Evolutionary conservation across 225 moss, liverwort and hornwort species (phyloP).

Genomic region (Climacium dendroides): DNA sequence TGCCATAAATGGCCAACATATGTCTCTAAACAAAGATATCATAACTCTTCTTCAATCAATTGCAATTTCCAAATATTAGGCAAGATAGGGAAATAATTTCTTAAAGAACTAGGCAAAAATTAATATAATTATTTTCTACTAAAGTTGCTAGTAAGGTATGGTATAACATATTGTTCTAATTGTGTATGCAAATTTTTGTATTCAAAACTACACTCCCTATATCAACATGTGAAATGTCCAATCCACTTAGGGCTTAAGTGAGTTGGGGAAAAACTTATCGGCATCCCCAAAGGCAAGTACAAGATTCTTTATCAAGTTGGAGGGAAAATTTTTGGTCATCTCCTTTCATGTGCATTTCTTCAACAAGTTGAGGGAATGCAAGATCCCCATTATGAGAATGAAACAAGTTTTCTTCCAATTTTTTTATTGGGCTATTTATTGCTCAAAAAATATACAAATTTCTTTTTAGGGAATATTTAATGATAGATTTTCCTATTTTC

Average conservation of each 20-base stretch:
- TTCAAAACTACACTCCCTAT: too few species aligned
- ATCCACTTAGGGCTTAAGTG: fast-evolving
- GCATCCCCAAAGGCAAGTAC: not conserved
- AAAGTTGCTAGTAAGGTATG: too few species aligned
- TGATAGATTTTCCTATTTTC: not conserved
- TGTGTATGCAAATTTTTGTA: too few species aligned
- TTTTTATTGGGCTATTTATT: not conserved
- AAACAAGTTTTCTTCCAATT: not conserved
- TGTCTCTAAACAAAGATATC: too few species aligned
- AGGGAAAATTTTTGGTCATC: not conserved
- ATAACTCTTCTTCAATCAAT: too few species aligned
- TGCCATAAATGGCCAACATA: too few species aligned
- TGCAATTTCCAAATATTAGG: too few species aligned
- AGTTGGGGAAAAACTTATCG: not conserved
- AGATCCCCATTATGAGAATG: not conserved
- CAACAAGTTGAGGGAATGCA: not conserved
- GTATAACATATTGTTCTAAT: too few species aligned
- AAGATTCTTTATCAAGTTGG: not conserved
- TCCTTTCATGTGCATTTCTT: not conserved
- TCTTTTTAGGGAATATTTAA: not conserved
- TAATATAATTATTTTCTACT: too few species aligned
- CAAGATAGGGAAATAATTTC: too few species aligned
- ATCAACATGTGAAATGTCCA: too few species aligned
- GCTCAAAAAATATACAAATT: not conserved
- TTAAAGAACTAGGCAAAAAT: too few species aligned